These are phyloP conservation scores for Phascolomyces articulosus DNA, from an alignment of 371 early-diverging fungal genomes.

Conservation along the genomic window DNA sequence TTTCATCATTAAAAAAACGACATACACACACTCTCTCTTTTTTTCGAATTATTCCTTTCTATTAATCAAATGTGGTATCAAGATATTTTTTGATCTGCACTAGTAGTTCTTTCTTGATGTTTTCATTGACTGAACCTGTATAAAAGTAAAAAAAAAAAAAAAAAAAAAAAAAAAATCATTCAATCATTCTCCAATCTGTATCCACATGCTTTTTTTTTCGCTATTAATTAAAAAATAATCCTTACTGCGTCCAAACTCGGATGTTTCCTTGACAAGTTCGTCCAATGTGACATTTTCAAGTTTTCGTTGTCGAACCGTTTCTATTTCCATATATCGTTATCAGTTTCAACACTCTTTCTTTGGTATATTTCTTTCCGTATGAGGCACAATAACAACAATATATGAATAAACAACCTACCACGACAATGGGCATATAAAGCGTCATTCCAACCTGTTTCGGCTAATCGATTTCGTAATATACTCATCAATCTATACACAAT, in stretches of 20 bases:
- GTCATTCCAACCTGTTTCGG: constrained; percentile 26
- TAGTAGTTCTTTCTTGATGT: constrained; percentile 23
- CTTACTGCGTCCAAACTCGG: constrained; percentile 24
- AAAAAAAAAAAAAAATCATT: background rate
- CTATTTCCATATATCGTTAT: no score
- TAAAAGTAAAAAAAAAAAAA: no score
- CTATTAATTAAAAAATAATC: background rate
- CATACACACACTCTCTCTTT: background rate
- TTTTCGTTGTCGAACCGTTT: constrained; percentile 13
- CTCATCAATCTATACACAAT: constrained; percentile 10
- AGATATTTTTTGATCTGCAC: constrained; percentile 23
- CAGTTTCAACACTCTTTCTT: background rate
- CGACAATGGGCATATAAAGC: constrained; percentile 19
- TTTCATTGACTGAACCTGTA: constrained; percentile 19
- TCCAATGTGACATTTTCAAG: constrained; percentile 18
- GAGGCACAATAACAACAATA: no score
- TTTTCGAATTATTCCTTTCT: background rate
- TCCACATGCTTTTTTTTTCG: background rate
- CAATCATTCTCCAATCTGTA: background rate
- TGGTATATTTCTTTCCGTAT: no score
- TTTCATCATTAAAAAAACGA: background rate
- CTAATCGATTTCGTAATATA: constrained; percentile 17
- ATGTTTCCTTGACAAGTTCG: constrained; percentile 17
- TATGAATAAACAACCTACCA: constrained; percentile 4
- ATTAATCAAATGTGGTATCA: constrained; percentile 8